Conservation (phyloP, 1,139 yeast genomes). For the Yamadazyma spencermartinsiae region DNA sequence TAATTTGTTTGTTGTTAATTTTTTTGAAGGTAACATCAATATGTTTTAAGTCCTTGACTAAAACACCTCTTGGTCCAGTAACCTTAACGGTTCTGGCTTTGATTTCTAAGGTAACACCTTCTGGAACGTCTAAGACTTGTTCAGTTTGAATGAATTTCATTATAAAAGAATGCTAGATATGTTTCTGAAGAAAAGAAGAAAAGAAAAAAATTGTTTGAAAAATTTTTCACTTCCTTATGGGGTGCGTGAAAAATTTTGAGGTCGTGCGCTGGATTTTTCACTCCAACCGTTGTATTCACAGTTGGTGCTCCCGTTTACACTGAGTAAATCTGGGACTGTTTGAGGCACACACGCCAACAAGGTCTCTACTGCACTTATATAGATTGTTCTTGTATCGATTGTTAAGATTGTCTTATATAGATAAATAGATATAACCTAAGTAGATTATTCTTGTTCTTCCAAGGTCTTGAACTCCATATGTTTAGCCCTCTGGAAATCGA, state of each 20-base stretch:
- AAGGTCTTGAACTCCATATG: conserved; percentile 62
- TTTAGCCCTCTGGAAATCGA: conserved; percentile 49
- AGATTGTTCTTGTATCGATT: too few relatives aligned
- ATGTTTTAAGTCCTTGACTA: conserved; percentile 90
- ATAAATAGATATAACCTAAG: conserved; percentile 1
- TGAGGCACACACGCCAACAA: too few relatives aligned
- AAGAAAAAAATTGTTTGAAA: conserved; percentile 2
- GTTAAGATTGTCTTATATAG: too few relatives aligned
- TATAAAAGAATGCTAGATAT: conserved; percentile 13
- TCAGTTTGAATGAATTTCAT: conserved; percentile 97
- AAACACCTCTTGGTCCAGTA: conserved; percentile 97
- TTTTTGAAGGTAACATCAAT: conserved; percentile 90
- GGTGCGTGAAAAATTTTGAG: conserved; percentile 1
- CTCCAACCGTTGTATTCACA: not conserved
- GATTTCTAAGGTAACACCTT: conserved; percentile 88
- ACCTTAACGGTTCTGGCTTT: conserved; percentile 90
- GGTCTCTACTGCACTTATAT: too few relatives aligned
- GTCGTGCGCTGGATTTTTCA: too few relatives aligned
- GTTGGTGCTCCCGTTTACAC: not conserved
- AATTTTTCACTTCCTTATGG: conserved; percentile 8
- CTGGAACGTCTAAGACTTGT: conserved; percentile 90
- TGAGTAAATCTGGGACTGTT: too few relatives aligned
- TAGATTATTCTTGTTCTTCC: conserved; percentile 53
- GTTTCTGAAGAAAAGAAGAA: conserved; percentile 4
- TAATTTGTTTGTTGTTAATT: conserved; percentile 69